Base-by-base conservation (phyloP, 495 filamentous ascomycete genomes). In the Podospora fimiseda region DNA sequence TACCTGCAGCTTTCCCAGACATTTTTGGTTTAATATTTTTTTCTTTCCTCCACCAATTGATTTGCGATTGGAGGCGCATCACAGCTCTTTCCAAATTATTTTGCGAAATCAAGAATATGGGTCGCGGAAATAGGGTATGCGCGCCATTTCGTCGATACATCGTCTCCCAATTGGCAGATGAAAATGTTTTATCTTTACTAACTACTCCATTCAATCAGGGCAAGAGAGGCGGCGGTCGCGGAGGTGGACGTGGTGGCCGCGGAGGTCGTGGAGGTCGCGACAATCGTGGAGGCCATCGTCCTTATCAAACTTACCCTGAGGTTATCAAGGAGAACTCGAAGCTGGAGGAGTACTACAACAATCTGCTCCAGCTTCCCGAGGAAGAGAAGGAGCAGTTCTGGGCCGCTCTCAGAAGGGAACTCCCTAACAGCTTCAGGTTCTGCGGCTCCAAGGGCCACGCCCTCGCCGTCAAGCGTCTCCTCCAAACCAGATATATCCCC, bases 391-490 rank as follows among this genome's bases (percentile, higher is more conserved):
- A 80, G 19, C 75, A 79, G 2, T 97, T 97, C 70, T 98, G 93
- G 93, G 71, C 74, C 5, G 75, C 87, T 4, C 69, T 97, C 58
- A 78, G 81, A 51, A 75, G 83, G 57, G 91, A 96, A 60, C 76
- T 98, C 1, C 93, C 93, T 42, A 96, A 93, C 71, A 94, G 88
- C 68, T 98, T 96, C 76, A 80, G 94, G 33, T 98, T 98, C 70
- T 89, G 90, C 45, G 92, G 93, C 6, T 95, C 89, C 2, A 90
- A 88, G 76, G 86, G 85, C 24, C 89, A 96, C 70, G 94, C 93
- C 14, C 74, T 96, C 52, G 79, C 87, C 53, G 93, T 97, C 16
- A 85, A 92, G 67, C 75, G 90, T 56, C 81, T 86, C 9, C 76
- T 98, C 24, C 85, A 88, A 62, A 83, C 91, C n/a, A 80, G 81